These are phyloP conservation scores for Saturnispora sanitii DNA, from an alignment of 805 yeast genomes.

Conservation along the genomic window DNA sequence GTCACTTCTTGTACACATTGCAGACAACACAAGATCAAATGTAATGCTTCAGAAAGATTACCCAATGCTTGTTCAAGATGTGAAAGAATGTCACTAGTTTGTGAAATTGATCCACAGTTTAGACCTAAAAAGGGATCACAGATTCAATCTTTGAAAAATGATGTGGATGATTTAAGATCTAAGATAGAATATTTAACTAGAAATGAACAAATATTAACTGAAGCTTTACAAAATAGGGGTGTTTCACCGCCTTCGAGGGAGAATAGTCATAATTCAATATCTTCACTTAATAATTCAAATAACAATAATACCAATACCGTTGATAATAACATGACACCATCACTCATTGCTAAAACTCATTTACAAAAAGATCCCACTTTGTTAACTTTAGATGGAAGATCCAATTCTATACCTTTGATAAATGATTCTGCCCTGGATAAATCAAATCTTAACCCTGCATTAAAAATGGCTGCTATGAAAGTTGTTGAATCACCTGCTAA, in stretches of 20 bases:
- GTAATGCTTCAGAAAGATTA: conserved; percentile 78
- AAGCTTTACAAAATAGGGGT: conserved; percentile 40
- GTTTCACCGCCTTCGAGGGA: conserved; percentile 8
- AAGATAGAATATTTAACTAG: conserved; percentile 58
- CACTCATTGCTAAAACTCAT: conserved; percentile 31
- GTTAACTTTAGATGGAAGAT: conserved; percentile 25
- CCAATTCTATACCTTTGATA: conserved; percentile 26
- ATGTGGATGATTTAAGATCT: conserved; percentile 69
- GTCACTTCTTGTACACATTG: conserved; percentile 92
- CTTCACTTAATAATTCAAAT: no score
- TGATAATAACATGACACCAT: neutral
- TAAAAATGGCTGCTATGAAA: conserved; percentile 34
- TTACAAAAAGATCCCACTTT: conserved; percentile 37
- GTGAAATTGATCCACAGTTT: conserved; percentile 87
- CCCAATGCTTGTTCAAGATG: conserved; percentile 82
- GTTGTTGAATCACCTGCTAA: conserved; percentile 22
- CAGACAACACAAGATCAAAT: conserved; percentile 87
- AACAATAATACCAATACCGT: no score
- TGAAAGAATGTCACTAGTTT: conserved; percentile 63
- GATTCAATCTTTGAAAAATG: conserved; percentile 72
- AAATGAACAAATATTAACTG: conserved; percentile 59
- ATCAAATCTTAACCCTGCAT: conserved; percentile 32
- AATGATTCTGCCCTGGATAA: conserved; percentile 37
- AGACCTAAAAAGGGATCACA: conserved; percentile 89
- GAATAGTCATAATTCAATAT: neutral